phyloP scores from a whole-genome alignment of 495 filamentous ascomycete species.

The Lasiosphaeria miniovina region DNA sequence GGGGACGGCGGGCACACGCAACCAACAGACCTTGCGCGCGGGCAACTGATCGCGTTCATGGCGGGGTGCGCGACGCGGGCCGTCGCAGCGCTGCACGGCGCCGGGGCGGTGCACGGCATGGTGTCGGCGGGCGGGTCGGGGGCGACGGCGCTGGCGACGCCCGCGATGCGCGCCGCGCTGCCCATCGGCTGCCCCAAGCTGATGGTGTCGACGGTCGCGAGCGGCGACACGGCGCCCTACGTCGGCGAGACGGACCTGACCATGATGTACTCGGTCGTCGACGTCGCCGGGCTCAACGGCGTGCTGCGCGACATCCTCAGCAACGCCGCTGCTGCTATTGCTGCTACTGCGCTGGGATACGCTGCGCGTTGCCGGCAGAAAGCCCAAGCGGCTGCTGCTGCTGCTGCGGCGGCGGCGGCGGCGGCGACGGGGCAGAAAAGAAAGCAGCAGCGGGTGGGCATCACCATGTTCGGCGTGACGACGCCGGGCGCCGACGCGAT shows the following conservation, averaged over 20 bases:
- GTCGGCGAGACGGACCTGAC: slow-evolving; percentile 65
- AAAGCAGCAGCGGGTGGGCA: slow-evolving; percentile 48
- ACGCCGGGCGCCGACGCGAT: slow-evolving; percentile 56
- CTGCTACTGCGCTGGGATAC: slow-evolving; percentile 45
- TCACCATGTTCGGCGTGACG: slow-evolving; percentile 76
- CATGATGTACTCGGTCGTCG: slow-evolving; percentile 68
- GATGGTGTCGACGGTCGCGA: slow-evolving; percentile 66
- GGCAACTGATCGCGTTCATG: slow-evolving; percentile 51
- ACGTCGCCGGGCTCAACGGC: slow-evolving; percentile 62
- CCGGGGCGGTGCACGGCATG: slow-evolving; percentile 48
- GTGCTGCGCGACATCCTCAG: slow-evolving; percentile 53
- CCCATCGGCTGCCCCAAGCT: slow-evolving; percentile 67
- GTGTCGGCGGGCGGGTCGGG: slow-evolving; percentile 56
- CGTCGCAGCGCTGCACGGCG: slow-evolving; percentile 34
- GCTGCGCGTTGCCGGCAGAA: slow-evolving; percentile 33
- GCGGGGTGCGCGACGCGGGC: slow-evolving; percentile 35
- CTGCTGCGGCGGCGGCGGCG: background rate
- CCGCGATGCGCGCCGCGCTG: slow-evolving; percentile 55
- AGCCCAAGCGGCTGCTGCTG: slow-evolving; percentile 5
- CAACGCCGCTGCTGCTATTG: slow-evolving; percentile 60
- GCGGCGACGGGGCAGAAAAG: background rate
- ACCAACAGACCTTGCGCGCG: slow-evolving; percentile 37
- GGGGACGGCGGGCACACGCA: background rate
- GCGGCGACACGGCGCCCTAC: slow-evolving; percentile 55
- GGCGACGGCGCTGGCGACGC: slow-evolving; percentile 54